Evolutionary conservation across 352 stramenopile genomes (phyloP).

Genomic region (Albugo candida): DNA sequence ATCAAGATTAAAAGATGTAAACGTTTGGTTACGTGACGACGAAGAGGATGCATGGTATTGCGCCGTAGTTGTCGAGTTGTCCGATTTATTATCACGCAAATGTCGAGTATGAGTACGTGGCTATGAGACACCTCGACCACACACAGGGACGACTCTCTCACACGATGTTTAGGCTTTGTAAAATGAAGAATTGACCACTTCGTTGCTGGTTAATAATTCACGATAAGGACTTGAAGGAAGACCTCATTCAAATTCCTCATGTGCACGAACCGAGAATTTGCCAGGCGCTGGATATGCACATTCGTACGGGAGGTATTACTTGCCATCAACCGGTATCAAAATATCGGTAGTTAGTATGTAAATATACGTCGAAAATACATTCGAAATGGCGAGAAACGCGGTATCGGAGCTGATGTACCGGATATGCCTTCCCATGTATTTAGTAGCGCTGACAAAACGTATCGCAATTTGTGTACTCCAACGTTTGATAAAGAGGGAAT

Average conservation of each 20-base stretch:
- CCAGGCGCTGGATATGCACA: constrained; percentile 88
- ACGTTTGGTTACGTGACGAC: constrained; percentile 49
- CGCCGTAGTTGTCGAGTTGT: constrained; percentile 31
- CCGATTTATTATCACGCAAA: constrained; percentile 4
- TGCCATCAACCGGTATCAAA: constrained; percentile 80
- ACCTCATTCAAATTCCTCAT: constrained; percentile 86
- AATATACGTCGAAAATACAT: constrained; percentile 80
- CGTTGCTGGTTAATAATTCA: constrained; percentile 60
- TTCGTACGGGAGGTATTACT: constrained; percentile 65
- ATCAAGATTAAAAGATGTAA: constrained; percentile 51
- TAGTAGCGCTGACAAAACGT: constrained; percentile 78
- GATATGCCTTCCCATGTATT: constrained; percentile 84
- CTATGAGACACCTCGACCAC: constrained; percentile 23
- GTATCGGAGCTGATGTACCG: constrained; percentile 30
- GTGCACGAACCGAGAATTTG: constrained; percentile 90
- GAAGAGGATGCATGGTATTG: constrained; percentile 48
- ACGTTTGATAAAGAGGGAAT: constrained; percentile 3
- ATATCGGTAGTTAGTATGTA: constrained; percentile 67
- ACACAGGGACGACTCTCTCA: constrained; percentile 23
- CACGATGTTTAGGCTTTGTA: constrained; percentile 44
- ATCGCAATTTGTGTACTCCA: constrained; percentile 53
- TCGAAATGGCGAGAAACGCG: constrained; percentile 54
- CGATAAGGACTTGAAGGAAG: constrained; percentile 78
- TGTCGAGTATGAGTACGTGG: constrained; percentile 26
- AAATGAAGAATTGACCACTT: constrained; percentile 27